Percentiles rank a stretch among this genome's conserved stretches.
Conservation (phyloP, 1,284 basidiomycete genomes). For the Fomitiporia mediterranea region DNA sequence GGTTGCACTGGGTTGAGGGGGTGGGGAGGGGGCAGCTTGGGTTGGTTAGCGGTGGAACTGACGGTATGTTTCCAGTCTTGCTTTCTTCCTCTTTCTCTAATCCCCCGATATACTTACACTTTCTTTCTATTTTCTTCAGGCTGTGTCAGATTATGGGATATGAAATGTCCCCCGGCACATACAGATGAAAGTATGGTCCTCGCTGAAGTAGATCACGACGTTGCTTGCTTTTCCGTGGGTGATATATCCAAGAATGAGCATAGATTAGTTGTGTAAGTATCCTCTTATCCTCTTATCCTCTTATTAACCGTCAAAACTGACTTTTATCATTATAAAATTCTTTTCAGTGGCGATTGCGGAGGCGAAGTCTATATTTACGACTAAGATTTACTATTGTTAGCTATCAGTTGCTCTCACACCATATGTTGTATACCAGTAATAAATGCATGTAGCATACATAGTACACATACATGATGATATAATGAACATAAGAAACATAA, state of each 20-base stretch:
- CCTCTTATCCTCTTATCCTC: slow-evolving; percentile 7
- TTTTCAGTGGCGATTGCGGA: slow-evolving; percentile 13
- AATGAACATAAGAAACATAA: too few species aligned
- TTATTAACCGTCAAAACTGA: neutral
- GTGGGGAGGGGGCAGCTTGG: slow-evolving; percentile 35
- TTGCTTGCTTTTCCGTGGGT: slow-evolving; percentile 56
- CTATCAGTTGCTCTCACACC: too few species aligned
- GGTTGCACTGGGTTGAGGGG: slow-evolving; percentile 50
- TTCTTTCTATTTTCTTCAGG: slow-evolving; percentile 37
- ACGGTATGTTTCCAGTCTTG: slow-evolving; percentile 59
- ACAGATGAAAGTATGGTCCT: slow-evolving; percentile 43
- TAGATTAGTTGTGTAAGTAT: slow-evolving; percentile 56
- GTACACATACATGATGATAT: too few species aligned
- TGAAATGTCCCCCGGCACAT: slow-evolving; percentile 35
- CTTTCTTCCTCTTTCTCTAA: too few species aligned
- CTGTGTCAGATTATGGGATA: slow-evolving; percentile 64
- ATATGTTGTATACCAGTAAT: too few species aligned
- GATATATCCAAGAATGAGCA: slow-evolving; percentile 47
- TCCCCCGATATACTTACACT: too few species aligned
- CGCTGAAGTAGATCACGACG: slow-evolving; percentile 49
- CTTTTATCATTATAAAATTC: neutral
- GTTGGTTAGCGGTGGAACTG: slow-evolving; percentile 57
- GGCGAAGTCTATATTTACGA: slow-evolving; percentile 18
- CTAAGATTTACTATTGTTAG: neutral
- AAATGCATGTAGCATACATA: too few species aligned